Evolutionary conservation across 225 moss, liverwort and hornwort species (phyloP), one percentile per base, ranked within the genome.

Genomic region (Anthoceros angustus): DNA sequence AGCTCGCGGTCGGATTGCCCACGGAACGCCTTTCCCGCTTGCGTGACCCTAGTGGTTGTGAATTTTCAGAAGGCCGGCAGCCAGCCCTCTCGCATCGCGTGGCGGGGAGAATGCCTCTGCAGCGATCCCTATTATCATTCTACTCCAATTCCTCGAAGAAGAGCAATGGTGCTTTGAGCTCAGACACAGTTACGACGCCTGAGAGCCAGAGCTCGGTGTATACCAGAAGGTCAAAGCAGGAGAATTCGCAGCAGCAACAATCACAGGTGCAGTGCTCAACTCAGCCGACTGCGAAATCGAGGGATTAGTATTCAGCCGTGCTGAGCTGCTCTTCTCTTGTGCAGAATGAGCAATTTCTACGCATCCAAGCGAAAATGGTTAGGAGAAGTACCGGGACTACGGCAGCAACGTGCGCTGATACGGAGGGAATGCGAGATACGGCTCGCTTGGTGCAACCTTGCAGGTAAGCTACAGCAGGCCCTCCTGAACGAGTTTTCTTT

Each of bases 41-140:
- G 32, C 32, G 32, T 32, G 4, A 32, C 32, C 4, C 2, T 32
- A 32, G 32, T 32, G 32, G 2, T 32, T 32, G 32, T 32, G 32
- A 32, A 32, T 32, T 1, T 4, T 1, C 2, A 32, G 32, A 4
- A 32, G 32, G 4, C 32, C 32, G 32, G 32, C 32, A 32, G 32
- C 32, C 32, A 4, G 32, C 32, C 32, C 32, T 32, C 32, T 32
- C 32, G 32, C 32, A 32, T 32, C 32, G 32, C 55, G 0, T 18
- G 55, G 12, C 7, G 18, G 0, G 55, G 55, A 55, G 14, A 23
- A 92, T 92, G 91, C 25, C 80, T 5, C 88, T 84, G 74, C 93
- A 93, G 69, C 78, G 73, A 49, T 84, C 87, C 40, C 66, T 93
- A 0, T 87, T 93, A 43, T 89, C 93, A 2, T 93, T 93, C 48